Evolutionary conservation across 768 basidiomycete species (phyloP).

Genomic region (Pisolithus marmoratus): DNA sequence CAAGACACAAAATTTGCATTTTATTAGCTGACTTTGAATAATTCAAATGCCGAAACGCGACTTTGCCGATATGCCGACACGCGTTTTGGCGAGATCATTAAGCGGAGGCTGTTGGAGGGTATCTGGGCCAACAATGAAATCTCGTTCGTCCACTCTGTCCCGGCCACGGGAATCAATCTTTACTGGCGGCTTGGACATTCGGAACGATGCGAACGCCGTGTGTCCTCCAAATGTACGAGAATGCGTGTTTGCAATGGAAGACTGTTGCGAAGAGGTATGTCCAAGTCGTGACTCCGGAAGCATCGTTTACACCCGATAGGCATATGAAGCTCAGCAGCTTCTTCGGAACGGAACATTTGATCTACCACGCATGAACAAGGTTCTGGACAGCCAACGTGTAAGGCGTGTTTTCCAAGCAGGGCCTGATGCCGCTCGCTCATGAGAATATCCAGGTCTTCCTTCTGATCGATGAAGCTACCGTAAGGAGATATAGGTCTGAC

Average conservation of each 20-base stretch:
- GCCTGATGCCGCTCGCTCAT: constrained; percentile 4
- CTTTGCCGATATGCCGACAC: too few relatives aligned
- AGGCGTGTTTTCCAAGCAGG: constrained; percentile 6
- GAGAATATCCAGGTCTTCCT: constrained; percentile 50
- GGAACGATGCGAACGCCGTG: constrained; percentile 55
- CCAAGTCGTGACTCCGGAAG: neutral
- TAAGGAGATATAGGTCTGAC: constrained; percentile 69
- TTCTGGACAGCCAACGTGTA: constrained; percentile 66
- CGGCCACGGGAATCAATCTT: constrained; percentile 63
- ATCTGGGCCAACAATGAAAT: constrained; percentile 15
- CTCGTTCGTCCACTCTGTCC: constrained; percentile 44
- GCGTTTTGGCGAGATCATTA: too few relatives aligned
- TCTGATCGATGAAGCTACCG: constrained; percentile 64
- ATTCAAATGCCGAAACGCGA: too few relatives aligned
- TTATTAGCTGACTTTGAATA: constrained; percentile 17
- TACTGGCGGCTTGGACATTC: constrained; percentile 54
- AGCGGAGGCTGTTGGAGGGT: too few relatives aligned
- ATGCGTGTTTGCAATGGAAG: constrained; percentile 73
- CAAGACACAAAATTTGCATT: constrained; percentile 16
- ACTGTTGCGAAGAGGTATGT: constrained; percentile 72
- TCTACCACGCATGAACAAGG: constrained; percentile 61
- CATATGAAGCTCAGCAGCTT: constrained; percentile 61
- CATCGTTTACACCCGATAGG: constrained; percentile 33
- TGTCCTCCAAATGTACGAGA: constrained; percentile 71
- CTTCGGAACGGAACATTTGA: constrained; percentile 68